Conservation (phyloP, 805 yeast species). For the Candida stauntonica region DNA sequence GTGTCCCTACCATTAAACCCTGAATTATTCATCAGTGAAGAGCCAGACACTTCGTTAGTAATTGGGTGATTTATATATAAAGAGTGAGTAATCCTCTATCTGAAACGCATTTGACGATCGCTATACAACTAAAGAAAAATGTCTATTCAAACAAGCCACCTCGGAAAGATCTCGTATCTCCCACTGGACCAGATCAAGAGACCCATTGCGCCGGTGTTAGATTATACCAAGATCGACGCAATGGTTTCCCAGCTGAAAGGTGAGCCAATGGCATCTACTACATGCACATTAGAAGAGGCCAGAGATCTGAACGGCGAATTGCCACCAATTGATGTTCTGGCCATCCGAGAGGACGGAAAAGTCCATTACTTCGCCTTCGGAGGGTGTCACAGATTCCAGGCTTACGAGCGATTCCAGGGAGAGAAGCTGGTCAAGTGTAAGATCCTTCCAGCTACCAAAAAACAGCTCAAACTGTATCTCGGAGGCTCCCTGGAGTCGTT, state of each 20-base stretch:
- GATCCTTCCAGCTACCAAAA: constrained; percentile 68
- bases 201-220: constrained; percentile 85
- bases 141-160: constrained; percentile 65
- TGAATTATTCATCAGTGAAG: not conserved
- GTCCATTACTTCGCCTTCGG: constrained; percentile 78
- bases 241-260: constrained; percentile 74
- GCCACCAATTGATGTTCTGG: constrained; percentile 79
- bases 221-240: constrained; percentile 65
- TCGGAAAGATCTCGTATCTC: constrained; percentile 49
- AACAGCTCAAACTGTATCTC: constrained; percentile 61
- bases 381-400: constrained; percentile 87
- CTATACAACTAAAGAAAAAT: constrained; percentile 29
- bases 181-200: constrained; percentile 67
- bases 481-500: constrained; percentile 60
- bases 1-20: not conserved
- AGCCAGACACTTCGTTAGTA: not conserved
- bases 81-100: not conserved
- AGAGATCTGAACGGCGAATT: constrained; percentile 47
- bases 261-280: constrained; percentile 55
- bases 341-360: constrained; percentile 59
- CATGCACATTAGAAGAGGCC: constrained; percentile 45
- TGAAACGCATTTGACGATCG: no score
- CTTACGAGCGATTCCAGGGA: constrained; percentile 56
- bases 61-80: not conserved
- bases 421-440: constrained; percentile 61